Conservation (phyloP, 257 asterid genomes). For the Solanum microdontum region DNA sequence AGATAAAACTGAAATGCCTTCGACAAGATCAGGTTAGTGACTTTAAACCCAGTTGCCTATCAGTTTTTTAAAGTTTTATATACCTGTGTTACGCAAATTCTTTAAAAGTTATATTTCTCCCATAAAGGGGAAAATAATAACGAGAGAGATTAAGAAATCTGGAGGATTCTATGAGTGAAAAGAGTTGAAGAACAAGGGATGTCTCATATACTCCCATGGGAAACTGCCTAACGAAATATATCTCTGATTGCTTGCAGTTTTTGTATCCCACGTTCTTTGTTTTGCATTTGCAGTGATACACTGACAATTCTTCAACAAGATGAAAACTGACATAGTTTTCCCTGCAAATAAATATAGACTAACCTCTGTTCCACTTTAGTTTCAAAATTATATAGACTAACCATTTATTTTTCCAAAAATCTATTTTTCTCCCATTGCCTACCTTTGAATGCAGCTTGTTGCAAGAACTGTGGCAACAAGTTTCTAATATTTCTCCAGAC, state of each 20-base stretch:
- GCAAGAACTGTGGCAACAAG: not conserved
- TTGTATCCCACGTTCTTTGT: not conserved
- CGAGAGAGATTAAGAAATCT: not conserved
- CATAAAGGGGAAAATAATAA: not conserved
- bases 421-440: not conserved
- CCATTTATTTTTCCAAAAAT: not conserved
- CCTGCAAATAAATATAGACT: not conserved
- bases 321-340: not conserved
- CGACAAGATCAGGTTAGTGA: slow-evolving; percentile 66
- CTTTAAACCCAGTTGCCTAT: slow-evolving; percentile 3
- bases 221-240: not conserved
- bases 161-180: not conserved
- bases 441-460: not conserved
- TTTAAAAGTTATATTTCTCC: not conserved
- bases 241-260: not conserved
- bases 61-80: not conserved
- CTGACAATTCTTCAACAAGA: not conserved
- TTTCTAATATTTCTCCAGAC: not conserved
- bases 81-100: not conserved
- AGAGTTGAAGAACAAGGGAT: not conserved
- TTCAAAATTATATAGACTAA: not conserved
- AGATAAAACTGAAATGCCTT: slow-evolving; percentile 74
- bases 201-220: not conserved
- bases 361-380: not conserved
- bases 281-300: not conserved